A percentile compares a stretch with the other conserved stretches of the same genome.
These are phyloP conservation scores for Cucumis melo DNA, from an alignment of 306 rosid species.

Conservation along the genomic window DNA sequence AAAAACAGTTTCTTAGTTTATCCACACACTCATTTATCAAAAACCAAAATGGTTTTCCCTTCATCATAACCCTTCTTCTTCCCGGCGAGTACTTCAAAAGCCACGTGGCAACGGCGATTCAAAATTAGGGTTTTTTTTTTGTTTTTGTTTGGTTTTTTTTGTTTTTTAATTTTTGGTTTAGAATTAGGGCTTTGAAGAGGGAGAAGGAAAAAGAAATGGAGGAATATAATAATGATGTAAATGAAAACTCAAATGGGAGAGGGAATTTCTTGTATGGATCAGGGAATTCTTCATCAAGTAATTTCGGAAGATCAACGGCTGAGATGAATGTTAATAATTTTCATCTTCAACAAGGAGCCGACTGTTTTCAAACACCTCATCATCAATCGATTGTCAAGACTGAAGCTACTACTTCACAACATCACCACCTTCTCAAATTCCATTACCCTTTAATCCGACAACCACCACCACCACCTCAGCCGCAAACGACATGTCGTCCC, in stretches of 20 bases:
- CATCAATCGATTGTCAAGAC: constrained; percentile 39
- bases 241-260: constrained; percentile 38
- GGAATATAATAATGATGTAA: constrained; percentile 44
- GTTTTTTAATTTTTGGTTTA: too few relatives aligned
- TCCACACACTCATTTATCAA: neutral
- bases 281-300: constrained; percentile 13
- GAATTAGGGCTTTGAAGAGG: constrained; percentile 5
- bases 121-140: neutral
- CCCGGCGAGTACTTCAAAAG: neutral
- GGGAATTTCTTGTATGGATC: constrained; percentile 67
- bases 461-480: neutral
- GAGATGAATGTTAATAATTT: constrained; percentile 34
- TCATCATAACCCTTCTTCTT: neutral
- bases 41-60: neutral
- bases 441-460: constrained; percentile 44
- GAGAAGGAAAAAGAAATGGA: constrained; percentile 24
- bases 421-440: constrained; percentile 33
- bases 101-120: neutral
- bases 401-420: constrained; percentile 47
- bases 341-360: constrained; percentile 51
- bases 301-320: constrained; percentile 27
- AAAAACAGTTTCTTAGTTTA: neutral
- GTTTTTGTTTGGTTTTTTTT: neutral
- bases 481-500: constrained; percentile 1
- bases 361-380: constrained; percentile 24